Evolutionary conservation across 1,139 yeast genomes (phyloP).

Genomic region (Geotrichum phurueaensis): DNA sequence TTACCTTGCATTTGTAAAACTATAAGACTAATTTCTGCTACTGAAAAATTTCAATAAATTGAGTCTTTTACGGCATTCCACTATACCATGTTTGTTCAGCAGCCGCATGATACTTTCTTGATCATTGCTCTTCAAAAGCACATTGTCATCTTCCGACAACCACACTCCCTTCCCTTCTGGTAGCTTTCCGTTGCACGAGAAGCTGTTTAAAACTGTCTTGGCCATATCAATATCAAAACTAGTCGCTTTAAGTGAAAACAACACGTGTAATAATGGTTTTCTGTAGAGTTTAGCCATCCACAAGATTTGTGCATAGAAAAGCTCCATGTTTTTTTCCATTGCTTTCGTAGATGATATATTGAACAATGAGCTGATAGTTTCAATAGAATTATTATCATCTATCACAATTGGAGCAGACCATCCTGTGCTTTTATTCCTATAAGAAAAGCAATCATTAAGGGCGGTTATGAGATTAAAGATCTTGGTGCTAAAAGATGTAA

Average conservation of each 20-base stretch:
- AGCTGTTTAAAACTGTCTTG: not conserved
- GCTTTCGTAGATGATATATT: not conserved
- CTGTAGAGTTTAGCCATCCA: not conserved
- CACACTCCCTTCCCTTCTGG: slow-evolving; percentile 1
- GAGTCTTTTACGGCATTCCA: slow-evolving; percentile 7
- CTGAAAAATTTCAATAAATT: slow-evolving; percentile 2
- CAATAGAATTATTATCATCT: not conserved
- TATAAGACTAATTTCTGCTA: not conserved
- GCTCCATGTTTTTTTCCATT: not conserved
- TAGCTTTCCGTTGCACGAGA: not conserved
- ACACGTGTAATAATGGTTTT: not conserved
- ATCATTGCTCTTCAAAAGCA: not conserved
- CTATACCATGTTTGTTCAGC: not conserved
- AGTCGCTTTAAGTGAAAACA: not conserved
- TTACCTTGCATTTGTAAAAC: too few relatives aligned
- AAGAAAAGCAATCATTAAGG: not conserved
- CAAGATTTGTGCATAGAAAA: not conserved
- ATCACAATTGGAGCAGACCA: not conserved
- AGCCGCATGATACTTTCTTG: not conserved
- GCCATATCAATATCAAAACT: slow-evolving; percentile 1
- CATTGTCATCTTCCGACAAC: slow-evolving; percentile 2
- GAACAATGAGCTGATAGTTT: not conserved
- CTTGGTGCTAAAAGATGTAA: not conserved
- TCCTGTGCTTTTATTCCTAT: not conserved
- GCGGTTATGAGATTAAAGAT: not conserved